Conservation (phyloP, 2,329 filamentous ascomycete genomes). For the Aureobasidium sp. region DNA sequence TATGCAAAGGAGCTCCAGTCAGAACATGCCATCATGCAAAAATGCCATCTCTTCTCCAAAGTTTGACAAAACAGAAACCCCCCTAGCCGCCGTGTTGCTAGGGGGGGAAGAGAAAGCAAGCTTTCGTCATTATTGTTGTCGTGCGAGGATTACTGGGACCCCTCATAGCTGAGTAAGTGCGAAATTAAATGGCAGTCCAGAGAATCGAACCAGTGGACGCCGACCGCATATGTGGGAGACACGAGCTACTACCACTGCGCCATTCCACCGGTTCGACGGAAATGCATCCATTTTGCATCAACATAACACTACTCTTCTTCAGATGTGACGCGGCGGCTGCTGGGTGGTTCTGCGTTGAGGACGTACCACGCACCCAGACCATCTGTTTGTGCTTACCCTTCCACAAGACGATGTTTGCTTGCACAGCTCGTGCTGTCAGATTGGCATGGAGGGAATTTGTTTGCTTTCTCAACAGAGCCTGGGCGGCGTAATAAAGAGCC, state of each 20-base stretch:
- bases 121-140: not conserved
- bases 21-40: no score
- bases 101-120: not conserved
- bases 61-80: not conserved
- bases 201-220: not conserved
- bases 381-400: no score
- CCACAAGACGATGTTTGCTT: no score
- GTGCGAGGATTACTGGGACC: slow-evolving; percentile 1
- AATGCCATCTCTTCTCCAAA: not conserved
- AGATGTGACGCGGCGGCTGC: not conserved
- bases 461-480: no score
- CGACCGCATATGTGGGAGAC: not conserved
- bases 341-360: not conserved
- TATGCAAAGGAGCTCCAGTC: no score
- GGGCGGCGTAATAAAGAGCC: no score
- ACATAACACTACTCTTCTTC: not conserved
- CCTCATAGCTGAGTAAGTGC: no score
- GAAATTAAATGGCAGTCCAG: not conserved
- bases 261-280: not conserved
- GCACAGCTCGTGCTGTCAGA: no score
- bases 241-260: not conserved
- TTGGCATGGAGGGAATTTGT: no score
- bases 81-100: not conserved
- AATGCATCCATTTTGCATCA: not conserved
- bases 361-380: no score